Evolutionary conservation across 768 basidiomycete genomes (phyloP).

Genomic region (Serendipita sp.): DNA sequence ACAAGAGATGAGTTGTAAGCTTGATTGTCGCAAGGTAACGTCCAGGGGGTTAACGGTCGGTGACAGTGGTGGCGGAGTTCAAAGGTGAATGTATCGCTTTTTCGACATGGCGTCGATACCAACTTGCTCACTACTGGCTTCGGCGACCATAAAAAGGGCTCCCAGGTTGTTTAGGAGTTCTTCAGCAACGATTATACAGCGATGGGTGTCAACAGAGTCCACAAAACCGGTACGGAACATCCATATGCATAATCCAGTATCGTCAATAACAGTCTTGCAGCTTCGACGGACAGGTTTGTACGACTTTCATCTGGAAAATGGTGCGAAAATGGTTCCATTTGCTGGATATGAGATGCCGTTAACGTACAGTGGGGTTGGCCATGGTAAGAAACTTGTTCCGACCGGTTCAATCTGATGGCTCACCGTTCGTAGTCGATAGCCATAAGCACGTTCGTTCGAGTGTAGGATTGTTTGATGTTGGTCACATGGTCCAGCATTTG

Average conservation of each 20-base stretch:
- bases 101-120: no score
- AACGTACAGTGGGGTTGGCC: constrained; percentile 63
- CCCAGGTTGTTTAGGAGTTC: background rate
- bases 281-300: constrained; percentile 59
- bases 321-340: constrained; percentile 91
- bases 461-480: constrained; percentile 88
- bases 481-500: constrained; percentile 95
- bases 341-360: constrained; percentile 94
- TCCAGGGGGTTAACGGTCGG: no score
- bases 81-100: no score
- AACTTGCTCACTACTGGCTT: background rate
- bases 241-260: background rate
- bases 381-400: constrained; percentile 31
- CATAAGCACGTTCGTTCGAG: constrained; percentile 74
- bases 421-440: constrained; percentile 46
- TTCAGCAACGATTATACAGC: background rate
- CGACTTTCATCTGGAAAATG: constrained; percentile 70
- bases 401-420: background rate
- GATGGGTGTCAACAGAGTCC: background rate
- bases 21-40: no score
- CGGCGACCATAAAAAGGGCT: background rate
- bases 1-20: background rate
- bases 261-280: constrained; percentile 16
- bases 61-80: no score
- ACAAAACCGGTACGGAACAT: background rate